Base-by-base conservation (phyloP, 164 flowering plant genomes). In the Kalanchoe fedtschenkoi region DNA sequence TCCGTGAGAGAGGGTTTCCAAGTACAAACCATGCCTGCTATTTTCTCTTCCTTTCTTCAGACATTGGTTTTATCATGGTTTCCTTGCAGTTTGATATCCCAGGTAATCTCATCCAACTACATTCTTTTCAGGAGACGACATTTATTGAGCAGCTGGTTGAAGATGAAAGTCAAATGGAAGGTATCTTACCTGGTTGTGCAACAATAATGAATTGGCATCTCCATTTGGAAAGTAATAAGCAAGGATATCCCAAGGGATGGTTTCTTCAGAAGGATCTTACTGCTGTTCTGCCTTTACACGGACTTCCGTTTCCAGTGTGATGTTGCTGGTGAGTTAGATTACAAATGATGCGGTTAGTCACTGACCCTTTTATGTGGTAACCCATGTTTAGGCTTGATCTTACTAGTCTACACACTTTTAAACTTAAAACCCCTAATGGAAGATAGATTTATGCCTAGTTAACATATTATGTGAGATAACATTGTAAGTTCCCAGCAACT, bases 81-180 rank as follows among this genome's bases (percentile, higher is more conserved):
- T 51, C 35, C 1, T 19, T 28, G 39, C 57, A 47, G 17, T 17
- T 34, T 21, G 54, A 10, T n/a, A 19, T 41, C 53, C 62, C 34
- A 22, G 9, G 19, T 30, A n/a, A n/a, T n/a, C n/a, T 51, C 35
- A 57, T 30, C 34, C 14, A 67, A 33, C 51, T 4, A 38, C 19
- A 19, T 21, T 17, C 43, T 33, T 43, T 34, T 17, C 32, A 92
- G 97, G 98, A 88, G 69, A 93, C 97, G 15, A 86, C 95, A 51
- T 93, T 93, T 72, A 88, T 93, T 68, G 90, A 83, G 66, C 97
- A 90, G 71, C 56, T 93, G 37, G 89, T 93, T 58, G 96, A 83
- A 81, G 98, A 93, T 73, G 98, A 93, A 77, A 79, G 79, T 65
- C 90, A 83, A 74, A 93, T 93, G 96, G 97, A 90, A 80, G 92